A percentile compares a stretch with the other conserved stretches of the same genome.
These are phyloP conservation scores for Diophrys appendiculata DNA, from an alignment of 73 alveolate species.

Conservation along the genomic window DNA sequence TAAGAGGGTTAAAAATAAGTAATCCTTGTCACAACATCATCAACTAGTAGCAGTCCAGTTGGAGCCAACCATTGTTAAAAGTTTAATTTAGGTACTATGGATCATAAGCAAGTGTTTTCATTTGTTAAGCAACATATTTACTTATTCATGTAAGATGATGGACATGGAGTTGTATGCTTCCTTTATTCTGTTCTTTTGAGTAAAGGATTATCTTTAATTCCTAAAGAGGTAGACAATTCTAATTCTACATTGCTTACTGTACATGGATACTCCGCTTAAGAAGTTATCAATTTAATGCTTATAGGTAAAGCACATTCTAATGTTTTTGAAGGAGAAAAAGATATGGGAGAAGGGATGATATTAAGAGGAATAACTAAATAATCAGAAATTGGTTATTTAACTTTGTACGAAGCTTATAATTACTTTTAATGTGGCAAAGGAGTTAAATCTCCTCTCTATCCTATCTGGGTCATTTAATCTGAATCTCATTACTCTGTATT, in stretches of 20 bases:
- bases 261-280: constrained; percentile 71
- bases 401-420: constrained; percentile 64
- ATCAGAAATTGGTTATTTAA: constrained; percentile 54
- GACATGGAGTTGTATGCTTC: constrained; percentile 26
- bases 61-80: constrained; percentile 29
- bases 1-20: constrained; percentile 4
- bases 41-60: constrained; percentile 22
- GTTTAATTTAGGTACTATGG: not conserved
- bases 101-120: not conserved
- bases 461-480: constrained; percentile 73
- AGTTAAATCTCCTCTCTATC: constrained; percentile 57
- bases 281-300: constrained; percentile 62
- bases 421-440: constrained; percentile 63
- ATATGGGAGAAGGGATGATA: constrained; percentile 69
- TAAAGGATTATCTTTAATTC: constrained; percentile 16
- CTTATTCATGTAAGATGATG: constrained; percentile 15
- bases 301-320: constrained; percentile 69
- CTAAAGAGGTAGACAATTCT: constrained; percentile 23
- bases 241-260: constrained; percentile 30
- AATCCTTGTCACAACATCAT: constrained; percentile 27
- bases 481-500: constrained; percentile 69
- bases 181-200: constrained; percentile 37
- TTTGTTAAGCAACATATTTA: constrained; percentile 3
- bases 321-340: constrained; percentile 66
- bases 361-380: constrained; percentile 64